A percentile compares a stretch with the other conserved stretches of the same genome.
Evolutionary conservation across 192 early-diverging fungal genomes (phyloP).

Genomic region (Linnemannia hyalina): DNA sequence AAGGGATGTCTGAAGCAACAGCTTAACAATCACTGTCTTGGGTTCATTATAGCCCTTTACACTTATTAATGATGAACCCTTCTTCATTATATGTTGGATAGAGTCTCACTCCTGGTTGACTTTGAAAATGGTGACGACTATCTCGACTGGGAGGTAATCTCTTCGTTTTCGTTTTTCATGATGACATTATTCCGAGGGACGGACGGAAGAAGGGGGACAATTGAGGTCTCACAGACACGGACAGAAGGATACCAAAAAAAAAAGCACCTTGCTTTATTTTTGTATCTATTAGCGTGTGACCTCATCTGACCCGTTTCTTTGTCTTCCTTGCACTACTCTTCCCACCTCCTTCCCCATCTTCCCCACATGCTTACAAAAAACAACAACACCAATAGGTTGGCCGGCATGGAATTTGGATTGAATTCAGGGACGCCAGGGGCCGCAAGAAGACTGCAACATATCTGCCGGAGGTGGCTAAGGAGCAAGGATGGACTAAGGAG

Average conservation of each 20-base stretch:
- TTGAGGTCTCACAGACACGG: not conserved
- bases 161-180: not conserved
- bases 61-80: too few species aligned
- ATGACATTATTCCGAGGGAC: not conserved
- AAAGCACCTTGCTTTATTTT: not conserved
- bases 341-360: not conserved
- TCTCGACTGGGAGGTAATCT: slow-evolving; percentile 84
- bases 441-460: slow-evolving; percentile 83
- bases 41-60: not conserved
- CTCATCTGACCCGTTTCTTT: not conserved
- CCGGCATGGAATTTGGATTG: slow-evolving; percentile 94
- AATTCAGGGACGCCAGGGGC: slow-evolving; percentile 71
- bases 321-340: not conserved
- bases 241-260: not conserved
- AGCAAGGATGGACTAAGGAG: slow-evolving; percentile 91
- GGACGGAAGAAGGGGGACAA: not conserved
- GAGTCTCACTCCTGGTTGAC: slow-evolving; percentile 87
- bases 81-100: not conserved
- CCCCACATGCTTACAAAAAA: not conserved
- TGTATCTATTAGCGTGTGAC: not conserved
- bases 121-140: slow-evolving; percentile 85
- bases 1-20: not conserved
- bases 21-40: not conserved
- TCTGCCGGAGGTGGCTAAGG: slow-evolving; percentile 89
- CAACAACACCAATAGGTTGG: slow-evolving; percentile 66